phyloP scores from a whole-genome alignment of 805 yeast species.

The Starmerella stellata region DNA sequence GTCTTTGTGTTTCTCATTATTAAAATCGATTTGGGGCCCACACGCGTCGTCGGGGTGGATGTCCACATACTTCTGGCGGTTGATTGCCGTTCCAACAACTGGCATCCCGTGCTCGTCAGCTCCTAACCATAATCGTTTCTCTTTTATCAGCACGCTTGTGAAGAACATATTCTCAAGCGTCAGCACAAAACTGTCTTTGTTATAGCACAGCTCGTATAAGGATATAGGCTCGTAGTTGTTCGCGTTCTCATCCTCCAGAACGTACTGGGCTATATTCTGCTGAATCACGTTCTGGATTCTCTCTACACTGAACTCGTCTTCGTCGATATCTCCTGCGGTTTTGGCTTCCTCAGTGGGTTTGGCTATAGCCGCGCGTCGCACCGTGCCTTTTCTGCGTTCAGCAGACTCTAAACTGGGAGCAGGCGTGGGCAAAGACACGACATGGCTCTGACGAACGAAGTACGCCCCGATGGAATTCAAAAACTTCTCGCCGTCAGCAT shows the following conservation, averaged over 20 bases:
- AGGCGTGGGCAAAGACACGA: slow-evolving; percentile 1
- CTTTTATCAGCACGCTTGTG: slow-evolving; percentile 5
- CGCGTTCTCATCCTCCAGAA: neutral
- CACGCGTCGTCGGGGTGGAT: neutral
- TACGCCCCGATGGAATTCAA: slow-evolving; percentile 2
- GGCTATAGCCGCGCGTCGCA: neutral
- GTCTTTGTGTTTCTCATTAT: neutral
- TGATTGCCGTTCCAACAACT: slow-evolving; percentile 4
- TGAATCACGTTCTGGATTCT: neutral
- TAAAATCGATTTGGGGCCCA: neutral
- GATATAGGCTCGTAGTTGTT: slow-evolving; percentile 3
- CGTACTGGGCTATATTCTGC: neutral
- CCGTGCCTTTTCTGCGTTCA: neutral
- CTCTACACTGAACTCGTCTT: neutral
- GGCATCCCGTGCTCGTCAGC: slow-evolving; percentile 6
- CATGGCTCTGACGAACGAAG: slow-evolving; percentile 2
- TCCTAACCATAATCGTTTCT: slow-evolving; percentile 5
- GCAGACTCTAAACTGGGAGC: neutral
- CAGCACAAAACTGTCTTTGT: slow-evolving; percentile 5
- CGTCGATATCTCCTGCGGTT: neutral
- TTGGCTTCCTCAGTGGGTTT: neutral
- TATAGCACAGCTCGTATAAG: slow-evolving; percentile 8
- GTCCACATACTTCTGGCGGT: slow-evolving; percentile 2
- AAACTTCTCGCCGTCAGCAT: neutral
- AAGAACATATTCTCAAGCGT: slow-evolving; percentile 10